phyloP scores from a whole-genome alignment of 768 basidiomycete species.

The Lactarius sp. region DNA sequence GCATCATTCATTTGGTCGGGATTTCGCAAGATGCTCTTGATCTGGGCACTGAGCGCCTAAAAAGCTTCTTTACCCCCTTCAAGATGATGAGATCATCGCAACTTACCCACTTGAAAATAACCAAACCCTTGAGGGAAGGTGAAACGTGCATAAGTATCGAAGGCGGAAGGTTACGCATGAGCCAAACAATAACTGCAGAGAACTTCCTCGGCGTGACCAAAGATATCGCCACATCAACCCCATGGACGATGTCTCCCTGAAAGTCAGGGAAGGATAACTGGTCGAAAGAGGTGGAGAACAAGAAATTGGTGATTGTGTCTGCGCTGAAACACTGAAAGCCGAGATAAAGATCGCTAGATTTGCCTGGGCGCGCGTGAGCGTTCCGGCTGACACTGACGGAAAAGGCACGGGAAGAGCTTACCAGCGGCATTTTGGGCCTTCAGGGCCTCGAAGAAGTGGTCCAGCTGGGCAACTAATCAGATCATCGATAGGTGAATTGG shows the following conservation, averaged over 20 bases:
- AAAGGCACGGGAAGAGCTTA: background rate
- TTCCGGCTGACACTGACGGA: too few relatives aligned
- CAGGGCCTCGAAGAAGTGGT: conserved; percentile 29
- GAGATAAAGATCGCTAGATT: conserved; percentile 36
- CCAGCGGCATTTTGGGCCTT: conserved; percentile 8
- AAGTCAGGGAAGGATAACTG: conserved; percentile 35
- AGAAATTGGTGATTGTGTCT: conserved; percentile 42
- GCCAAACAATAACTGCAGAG: conserved; percentile 1
- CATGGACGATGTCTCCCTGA: conserved; percentile 33
- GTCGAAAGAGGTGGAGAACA: conserved; percentile 35
- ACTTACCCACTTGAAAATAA: background rate
- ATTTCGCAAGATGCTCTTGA: background rate
- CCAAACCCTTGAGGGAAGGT: background rate
- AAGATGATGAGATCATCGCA: background rate
- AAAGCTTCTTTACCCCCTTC: background rate
- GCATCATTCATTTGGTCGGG: conserved; percentile 6
- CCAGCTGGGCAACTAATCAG: conserved; percentile 29
- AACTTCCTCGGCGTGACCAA: conserved; percentile 25
- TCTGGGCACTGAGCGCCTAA: conserved; percentile 4
- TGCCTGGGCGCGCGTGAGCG: background rate
- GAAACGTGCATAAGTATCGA: background rate
- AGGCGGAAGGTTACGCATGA: background rate
- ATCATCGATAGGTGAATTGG: background rate
- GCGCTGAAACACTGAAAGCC: conserved; percentile 41
- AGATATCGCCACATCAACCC: conserved; percentile 32